Conservation (phyloP, 495 filamentous ascomycete species). For the Polyplosphaeria fusca region DNA sequence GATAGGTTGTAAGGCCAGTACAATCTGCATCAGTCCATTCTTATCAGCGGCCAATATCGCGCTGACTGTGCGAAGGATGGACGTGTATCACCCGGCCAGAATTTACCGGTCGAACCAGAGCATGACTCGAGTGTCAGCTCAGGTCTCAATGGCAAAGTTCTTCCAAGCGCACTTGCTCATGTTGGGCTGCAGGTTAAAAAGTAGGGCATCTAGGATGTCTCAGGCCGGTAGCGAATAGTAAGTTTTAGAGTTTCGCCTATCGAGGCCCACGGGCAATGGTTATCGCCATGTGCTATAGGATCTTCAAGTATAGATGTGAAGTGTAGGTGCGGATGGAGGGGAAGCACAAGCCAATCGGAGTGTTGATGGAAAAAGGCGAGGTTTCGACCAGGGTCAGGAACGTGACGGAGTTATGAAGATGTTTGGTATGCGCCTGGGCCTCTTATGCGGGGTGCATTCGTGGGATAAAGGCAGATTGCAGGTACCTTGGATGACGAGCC, state of each 20-base stretch:
- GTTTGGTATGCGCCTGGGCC: background rate
- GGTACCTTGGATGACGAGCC: background rate
- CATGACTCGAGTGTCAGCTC: too few relatives aligned
- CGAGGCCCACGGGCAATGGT: constrained; percentile 5
- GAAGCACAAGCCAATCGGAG: background rate
- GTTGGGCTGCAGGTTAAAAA: too few relatives aligned
- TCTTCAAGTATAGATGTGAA: constrained; percentile 7
- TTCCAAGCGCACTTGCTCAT: too few relatives aligned
- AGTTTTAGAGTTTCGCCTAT: constrained; percentile 12
- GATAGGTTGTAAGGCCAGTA: too few relatives aligned
- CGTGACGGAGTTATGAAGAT: background rate
- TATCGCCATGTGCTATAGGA: constrained; percentile 13
- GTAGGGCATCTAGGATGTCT: too few relatives aligned
- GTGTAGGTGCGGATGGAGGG: background rate
- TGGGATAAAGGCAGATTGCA: background rate
- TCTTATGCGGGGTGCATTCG: background rate
- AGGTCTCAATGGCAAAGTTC: too few relatives aligned
- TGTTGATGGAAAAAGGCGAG: background rate
- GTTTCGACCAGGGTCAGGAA: background rate
- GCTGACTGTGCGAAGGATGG: too few relatives aligned
- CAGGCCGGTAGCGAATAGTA: too few relatives aligned
- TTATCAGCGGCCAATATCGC: too few relatives aligned
- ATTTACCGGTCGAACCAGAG: too few relatives aligned
- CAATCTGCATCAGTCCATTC: too few relatives aligned
- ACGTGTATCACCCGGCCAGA: too few relatives aligned